A percentile compares a stretch with the other conserved stretches of the same genome.
These are phyloP conservation scores for Russula dissimulans DNA, from an alignment of 768 basidiomycete genomes.

Conservation along the genomic window DNA sequence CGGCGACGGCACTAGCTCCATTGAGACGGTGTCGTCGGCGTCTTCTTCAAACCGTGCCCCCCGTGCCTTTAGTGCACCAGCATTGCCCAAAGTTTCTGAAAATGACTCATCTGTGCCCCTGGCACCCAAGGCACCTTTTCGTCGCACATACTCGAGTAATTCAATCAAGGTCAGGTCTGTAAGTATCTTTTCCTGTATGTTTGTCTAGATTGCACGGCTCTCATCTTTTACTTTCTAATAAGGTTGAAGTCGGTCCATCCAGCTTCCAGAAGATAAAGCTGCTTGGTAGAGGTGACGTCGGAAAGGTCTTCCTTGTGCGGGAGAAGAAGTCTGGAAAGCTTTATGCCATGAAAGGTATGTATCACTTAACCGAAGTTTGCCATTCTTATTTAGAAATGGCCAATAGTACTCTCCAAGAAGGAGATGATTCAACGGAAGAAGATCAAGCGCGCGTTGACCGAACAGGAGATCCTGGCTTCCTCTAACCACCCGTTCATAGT, in stretches of 20 bases:
- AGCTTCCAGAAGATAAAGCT: conserved; percentile 96
- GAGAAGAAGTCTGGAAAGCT: conserved; percentile 97
- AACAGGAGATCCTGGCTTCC: conserved; percentile 97
- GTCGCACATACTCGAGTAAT: conserved; percentile 94
- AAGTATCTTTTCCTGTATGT: conserved; percentile 25
- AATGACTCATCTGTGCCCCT: conserved; percentile 33
- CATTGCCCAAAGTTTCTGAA: conserved; percentile 34
- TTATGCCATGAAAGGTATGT: conserved; percentile 97
- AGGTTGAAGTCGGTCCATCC: conserved; percentile 91
- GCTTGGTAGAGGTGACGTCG: conserved; percentile 98
- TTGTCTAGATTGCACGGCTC: background rate
- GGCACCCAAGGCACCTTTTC: conserved; percentile 65
- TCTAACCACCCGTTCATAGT: conserved; percentile 99
- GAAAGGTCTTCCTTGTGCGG: conserved; percentile 93
- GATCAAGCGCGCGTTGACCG: conserved; percentile 96
- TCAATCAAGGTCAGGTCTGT: conserved; percentile 92
- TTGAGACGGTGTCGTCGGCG: conserved; percentile 70
- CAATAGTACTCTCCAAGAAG: conserved; percentile 90
- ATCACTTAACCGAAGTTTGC: conserved; percentile 16
- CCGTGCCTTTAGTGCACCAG: conserved; percentile 26
- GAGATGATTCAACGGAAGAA: conserved; percentile 99
- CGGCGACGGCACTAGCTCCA: conserved; percentile 50
- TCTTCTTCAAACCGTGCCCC: conserved; percentile 52
- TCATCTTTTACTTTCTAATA: conserved; percentile 6
- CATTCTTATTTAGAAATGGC: conserved; percentile 15